These are phyloP conservation scores for Beauveria pseudobassiana DNA, from an alignment of 2,329 filamentous ascomycete species.

Conservation along the genomic window DNA sequence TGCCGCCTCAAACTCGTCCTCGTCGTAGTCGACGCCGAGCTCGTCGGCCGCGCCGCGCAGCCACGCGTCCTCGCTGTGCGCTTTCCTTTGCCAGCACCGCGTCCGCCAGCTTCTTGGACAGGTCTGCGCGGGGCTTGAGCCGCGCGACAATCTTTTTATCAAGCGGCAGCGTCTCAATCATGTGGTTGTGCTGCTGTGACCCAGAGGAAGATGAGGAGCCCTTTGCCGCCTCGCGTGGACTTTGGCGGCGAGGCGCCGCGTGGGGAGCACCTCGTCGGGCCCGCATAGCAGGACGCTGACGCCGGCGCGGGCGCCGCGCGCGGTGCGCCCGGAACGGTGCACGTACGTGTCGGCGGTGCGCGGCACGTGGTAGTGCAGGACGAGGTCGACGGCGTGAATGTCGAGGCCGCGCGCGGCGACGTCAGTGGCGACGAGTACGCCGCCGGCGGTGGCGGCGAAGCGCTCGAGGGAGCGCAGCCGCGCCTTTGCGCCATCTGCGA, in stretches of 20 bases:
- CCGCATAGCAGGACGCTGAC: constrained; percentile 82
- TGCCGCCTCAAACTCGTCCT: constrained; percentile 76
- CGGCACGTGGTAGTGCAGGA: constrained; percentile 93
- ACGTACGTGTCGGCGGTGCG: constrained; percentile 90
- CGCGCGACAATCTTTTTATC: constrained; percentile 71
- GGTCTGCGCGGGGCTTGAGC: constrained; percentile 66
- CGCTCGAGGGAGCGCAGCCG: constrained; percentile 87
- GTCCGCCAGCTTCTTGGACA: constrained; percentile 86
- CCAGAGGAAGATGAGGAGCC: too few species aligned
- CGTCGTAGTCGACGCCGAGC: constrained; percentile 89
- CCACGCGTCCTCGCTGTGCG: constrained; percentile 76
- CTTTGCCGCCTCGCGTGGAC: constrained; percentile 58
- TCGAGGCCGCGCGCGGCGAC: constrained; percentile 91
- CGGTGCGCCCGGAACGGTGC: constrained; percentile 89
- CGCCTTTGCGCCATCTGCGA: constrained; percentile 92
- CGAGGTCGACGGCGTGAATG: constrained; percentile 80
- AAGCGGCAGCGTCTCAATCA: constrained; percentile 74
- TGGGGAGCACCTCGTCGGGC: constrained; percentile 83
- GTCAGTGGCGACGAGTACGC: constrained; percentile 83
- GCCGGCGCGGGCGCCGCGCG: constrained; percentile 70
- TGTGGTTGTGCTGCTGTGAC: constrained; percentile 40
- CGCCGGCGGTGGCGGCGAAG: constrained; percentile 61
- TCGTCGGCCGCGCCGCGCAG: constrained; percentile 80
- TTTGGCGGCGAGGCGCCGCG: constrained; percentile 76
- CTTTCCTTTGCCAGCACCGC: constrained; percentile 73